Evolutionary conservation across 1,139 yeast genomes (phyloP).

Genomic region (Taphrina populina): DNA sequence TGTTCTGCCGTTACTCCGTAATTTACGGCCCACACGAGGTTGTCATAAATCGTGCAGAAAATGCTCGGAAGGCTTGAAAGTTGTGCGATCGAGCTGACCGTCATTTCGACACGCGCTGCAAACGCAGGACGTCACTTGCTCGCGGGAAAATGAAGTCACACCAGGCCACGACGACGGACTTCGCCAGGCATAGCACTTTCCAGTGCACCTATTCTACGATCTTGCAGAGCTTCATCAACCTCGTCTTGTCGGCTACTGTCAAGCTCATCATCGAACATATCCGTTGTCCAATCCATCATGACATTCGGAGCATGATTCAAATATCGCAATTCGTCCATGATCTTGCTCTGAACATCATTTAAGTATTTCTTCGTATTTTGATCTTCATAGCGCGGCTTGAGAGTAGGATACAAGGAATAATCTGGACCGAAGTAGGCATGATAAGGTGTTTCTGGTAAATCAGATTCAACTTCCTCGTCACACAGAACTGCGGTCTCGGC

Average conservation of each 20-base stretch:
- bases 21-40: too few species aligned
- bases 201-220: slow-evolving; percentile 14
- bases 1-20: too few species aligned
- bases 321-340: slow-evolving; percentile 77
- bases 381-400: slow-evolving; percentile 85
- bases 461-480: slow-evolving; percentile 70
- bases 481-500: slow-evolving; percentile 87
- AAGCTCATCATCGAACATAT: slow-evolving; percentile 60
- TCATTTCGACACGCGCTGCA: too few species aligned
- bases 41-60: too few species aligned
- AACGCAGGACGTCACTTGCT: too few species aligned
- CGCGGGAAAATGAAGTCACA: too few species aligned
- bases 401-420: slow-evolving; percentile 79
- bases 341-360: slow-evolving; percentile 72
- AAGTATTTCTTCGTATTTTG: slow-evolving; percentile 80
- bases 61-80: too few species aligned
- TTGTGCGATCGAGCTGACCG: too few species aligned
- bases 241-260: slow-evolving; percentile 56
- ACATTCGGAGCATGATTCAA: slow-evolving; percentile 93
- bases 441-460: slow-evolving; percentile 80
- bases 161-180: slow-evolving; percentile 28
- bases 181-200: slow-evolving; percentile 14
- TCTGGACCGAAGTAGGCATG: slow-evolving; percentile 92
- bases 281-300: slow-evolving; percentile 85
- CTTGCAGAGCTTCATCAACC: slow-evolving; percentile 37